Evolutionary conservation across 768 basidiomycete species (phyloP), one percentile per base, ranked within the genome.

Genomic region (Mycena latifolia): DNA sequence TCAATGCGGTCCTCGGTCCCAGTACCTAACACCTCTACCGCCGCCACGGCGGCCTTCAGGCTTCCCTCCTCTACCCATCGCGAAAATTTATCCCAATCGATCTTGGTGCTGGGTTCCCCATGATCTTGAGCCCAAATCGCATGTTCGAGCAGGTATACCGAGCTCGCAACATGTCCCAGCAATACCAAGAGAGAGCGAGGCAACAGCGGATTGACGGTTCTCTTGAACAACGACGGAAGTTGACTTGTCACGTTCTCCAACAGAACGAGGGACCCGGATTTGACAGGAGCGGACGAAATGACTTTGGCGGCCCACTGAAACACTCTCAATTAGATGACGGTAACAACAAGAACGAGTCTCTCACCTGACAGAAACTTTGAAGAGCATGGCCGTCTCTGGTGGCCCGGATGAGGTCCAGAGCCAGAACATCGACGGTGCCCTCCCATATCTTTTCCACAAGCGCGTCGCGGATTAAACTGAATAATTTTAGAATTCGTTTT

Each of bases 381-480:
- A 78, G 20, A 73, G 67, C 61, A 88, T 66, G 1, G 80, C 79
- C 2, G 67, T 88, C 84, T 51, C 77, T 76, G 24, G 84, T 80
- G 6, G 86, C 87, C 53, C 90, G 79, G 9, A 85, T 77, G 33
- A 92, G 77, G 73, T 94, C 92, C 51, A 92, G 74, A 4, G 91
- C 82, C 7, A 93, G 82, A 8, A 93, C 89, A 1, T 85, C 86
- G n/a, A 83, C 81, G 0, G 91, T 92, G 0, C 91, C 92, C 77
- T 94, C 92, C 92, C 92, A 93, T 53, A 94, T 92, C 71, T 88
- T 90, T 77, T 93, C 92, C 15, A 93, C 92, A 14, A 90, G 73
- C 5, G 81, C 81, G 78, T 93, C 92, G 9, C 89, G 80, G 25
- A 94, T 89, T 15, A 85, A 70, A 29, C 85, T 84, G 55, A 3